A percentile compares a stretch with the other conserved stretches of the same genome.
These are phyloP conservation scores for Camellia oleifera DNA, from an alignment of 179 eudicot species.

Conservation along the genomic window DNA sequence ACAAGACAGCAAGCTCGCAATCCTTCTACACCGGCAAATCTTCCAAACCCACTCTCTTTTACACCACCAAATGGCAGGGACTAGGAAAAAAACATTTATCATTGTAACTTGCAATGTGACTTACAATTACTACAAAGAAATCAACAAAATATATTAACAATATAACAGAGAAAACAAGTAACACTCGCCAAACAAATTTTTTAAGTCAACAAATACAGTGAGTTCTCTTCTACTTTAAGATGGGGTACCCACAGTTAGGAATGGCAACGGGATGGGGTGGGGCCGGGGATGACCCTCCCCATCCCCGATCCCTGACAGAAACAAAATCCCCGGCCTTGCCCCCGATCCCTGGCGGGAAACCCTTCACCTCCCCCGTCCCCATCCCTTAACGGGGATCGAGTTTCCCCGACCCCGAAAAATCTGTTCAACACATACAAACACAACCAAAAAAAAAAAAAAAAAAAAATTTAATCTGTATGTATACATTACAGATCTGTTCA, in stretches of 20 bases:
- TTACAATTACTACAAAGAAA: not conserved
- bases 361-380: no score
- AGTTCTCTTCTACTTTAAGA: not conserved
- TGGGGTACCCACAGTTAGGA: not conserved
- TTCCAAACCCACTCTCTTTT: constrained; percentile 96
- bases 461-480: no score
- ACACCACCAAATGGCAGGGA: constrained; percentile 98
- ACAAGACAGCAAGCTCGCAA: constrained; percentile 94
- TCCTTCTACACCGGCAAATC: constrained; percentile 98
- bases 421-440: no score
- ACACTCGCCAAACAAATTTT: not conserved
- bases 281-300: no score
- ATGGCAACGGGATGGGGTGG: no score
- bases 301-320: no score
- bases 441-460: no score
- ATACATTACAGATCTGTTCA: no score
- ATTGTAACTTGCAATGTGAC: not conserved
- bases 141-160: not conserved
- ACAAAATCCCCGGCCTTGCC: no score
- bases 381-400: no score
- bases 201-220: not conserved
- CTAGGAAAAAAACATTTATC: constrained; percentile 33
- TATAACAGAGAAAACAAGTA: not conserved
- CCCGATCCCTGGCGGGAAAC: no score
- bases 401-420: no score